These are phyloP conservation scores for Laetiporus sulphureus DNA, from an alignment of 1,284 basidiomycete species.

Conservation along the genomic window DNA sequence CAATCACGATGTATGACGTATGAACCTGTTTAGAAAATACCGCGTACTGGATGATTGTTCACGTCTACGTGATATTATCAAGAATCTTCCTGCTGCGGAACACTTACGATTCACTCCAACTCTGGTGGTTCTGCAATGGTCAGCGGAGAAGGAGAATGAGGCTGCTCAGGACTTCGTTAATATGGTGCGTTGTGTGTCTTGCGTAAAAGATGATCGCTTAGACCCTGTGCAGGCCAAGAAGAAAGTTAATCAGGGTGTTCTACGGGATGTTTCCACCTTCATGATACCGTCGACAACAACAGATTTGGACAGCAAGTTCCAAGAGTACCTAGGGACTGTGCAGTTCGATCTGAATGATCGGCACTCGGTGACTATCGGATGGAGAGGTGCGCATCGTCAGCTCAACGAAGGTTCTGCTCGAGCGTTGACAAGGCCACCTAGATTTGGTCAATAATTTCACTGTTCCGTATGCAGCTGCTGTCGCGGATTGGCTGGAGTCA, in stretches of 20 bases:
- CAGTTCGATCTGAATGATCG: constrained; percentile 50
- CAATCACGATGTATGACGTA: neutral
- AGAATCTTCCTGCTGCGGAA: constrained; percentile 33
- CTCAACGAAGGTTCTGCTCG: neutral
- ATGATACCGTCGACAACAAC: constrained; percentile 41
- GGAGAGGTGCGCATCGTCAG: constrained; percentile 36
- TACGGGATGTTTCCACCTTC: constrained; percentile 39
- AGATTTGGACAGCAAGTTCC: constrained; percentile 51
- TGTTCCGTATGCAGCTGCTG: constrained; percentile 39
- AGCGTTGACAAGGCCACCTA: constrained; percentile 22
- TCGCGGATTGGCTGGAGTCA: constrained; percentile 51
- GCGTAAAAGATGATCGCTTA: neutral
- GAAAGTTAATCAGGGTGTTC: constrained; percentile 34
- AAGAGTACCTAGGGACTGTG: constrained; percentile 32
- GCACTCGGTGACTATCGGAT: constrained; percentile 38
- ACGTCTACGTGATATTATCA: constrained; percentile 56
- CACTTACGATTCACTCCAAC: constrained; percentile 49
- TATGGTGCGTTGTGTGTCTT: constrained; percentile 16
- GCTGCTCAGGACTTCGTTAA: constrained; percentile 21
- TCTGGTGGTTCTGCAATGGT: constrained; percentile 55
- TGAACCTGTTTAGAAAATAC: constrained; percentile 46
- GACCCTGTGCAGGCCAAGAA: constrained; percentile 34
- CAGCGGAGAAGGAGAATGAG: constrained; percentile 28
- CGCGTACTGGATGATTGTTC: constrained; percentile 64
- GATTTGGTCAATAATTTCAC: constrained; percentile 41